Conservation (phyloP, 352 stramenopile genomes). For the Phytophthora pinifolia region DNA sequence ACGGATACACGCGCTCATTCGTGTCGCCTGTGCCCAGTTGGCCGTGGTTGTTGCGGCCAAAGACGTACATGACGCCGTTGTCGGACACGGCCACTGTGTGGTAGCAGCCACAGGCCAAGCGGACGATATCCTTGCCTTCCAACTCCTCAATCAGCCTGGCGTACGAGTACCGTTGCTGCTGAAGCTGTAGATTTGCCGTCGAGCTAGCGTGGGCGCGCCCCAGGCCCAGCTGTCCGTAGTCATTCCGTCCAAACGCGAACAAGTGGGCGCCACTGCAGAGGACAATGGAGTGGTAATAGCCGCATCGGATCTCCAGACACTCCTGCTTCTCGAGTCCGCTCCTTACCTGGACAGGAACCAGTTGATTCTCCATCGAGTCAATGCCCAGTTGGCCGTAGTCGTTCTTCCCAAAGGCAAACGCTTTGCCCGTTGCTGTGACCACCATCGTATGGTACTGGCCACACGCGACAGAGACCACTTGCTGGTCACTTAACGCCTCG, state of each 20-base stretch:
- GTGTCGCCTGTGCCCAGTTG: conserved; percentile 92
- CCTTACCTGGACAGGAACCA: conserved; percentile 53
- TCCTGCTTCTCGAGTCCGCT: conserved; percentile 62
- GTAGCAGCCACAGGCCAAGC: conserved; percentile 91
- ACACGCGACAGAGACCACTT: conserved; percentile 80
- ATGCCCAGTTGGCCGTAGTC: conserved; percentile 93
- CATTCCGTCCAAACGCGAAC: conserved; percentile 91
- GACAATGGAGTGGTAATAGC: conserved; percentile 93
- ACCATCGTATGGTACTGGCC: conserved; percentile 92
- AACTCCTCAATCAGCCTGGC: conserved; percentile 68
- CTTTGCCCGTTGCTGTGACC: conserved; percentile 57
- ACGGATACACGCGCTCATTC: conserved; percentile 84
- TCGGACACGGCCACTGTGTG: conserved; percentile 88
- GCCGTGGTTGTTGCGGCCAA: conserved; percentile 94
- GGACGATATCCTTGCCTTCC: conserved; percentile 82
- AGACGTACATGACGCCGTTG: conserved; percentile 92
- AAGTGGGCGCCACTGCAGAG: conserved; percentile 68
- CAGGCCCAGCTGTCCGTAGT: conserved; percentile 93
- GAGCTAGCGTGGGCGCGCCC: conserved; percentile 41
- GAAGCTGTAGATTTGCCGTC: conserved; percentile 55
- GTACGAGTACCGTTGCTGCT: conserved; percentile 66
- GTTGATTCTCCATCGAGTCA: conserved; percentile 69
- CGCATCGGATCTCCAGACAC: conserved; percentile 82
- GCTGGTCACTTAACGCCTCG: conserved; percentile 57
- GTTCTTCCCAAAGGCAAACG: conserved; percentile 93